These are phyloP conservation scores for Hericium alpestre DNA, from an alignment of 768 basidiomycete genomes.

Conservation along the genomic window DNA sequence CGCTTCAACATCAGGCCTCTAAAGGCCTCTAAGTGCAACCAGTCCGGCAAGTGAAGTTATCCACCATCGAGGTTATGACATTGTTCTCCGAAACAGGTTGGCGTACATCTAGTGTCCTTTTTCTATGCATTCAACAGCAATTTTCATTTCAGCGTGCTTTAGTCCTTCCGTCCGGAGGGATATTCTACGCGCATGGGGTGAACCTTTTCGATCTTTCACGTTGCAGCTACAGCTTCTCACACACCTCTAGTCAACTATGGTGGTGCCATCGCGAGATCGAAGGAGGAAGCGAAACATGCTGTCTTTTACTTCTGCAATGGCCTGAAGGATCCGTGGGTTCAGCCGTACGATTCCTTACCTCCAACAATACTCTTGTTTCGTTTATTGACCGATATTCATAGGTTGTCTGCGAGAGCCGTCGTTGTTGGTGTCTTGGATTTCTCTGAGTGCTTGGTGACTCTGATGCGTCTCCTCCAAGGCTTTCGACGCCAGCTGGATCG, in stretches of 20 bases:
- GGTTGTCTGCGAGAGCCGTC: background rate
- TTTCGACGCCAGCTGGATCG: constrained; percentile 1
- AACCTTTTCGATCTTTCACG: background rate
- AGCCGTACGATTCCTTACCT: background rate
- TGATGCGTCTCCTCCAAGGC: background rate
- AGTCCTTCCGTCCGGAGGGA: constrained; percentile 1
- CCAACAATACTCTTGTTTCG: background rate
- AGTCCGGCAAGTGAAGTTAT: too few species aligned
- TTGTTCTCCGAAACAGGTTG: background rate
- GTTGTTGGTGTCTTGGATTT: background rate
- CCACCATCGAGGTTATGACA: too few species aligned
- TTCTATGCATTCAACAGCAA: background rate
- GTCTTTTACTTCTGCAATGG: constrained; percentile 6
- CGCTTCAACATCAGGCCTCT: background rate
- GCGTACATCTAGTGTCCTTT: background rate
- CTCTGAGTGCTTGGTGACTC: background rate
- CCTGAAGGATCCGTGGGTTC: constrained; percentile 6
- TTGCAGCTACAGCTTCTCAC: background rate
- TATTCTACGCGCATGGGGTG: constrained; percentile 1
- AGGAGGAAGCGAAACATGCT: constrained; percentile 1
- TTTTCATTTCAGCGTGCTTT: constrained; percentile 4
- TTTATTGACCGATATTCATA: background rate
- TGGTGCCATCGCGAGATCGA: constrained; percentile 3
- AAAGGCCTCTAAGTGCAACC: too few species aligned
- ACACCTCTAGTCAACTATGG: constrained; percentile 1